These are phyloP conservation scores for Stemphylium vesicarium DNA, from an alignment of 2,329 filamentous ascomycete species.

Conservation along the genomic window DNA sequence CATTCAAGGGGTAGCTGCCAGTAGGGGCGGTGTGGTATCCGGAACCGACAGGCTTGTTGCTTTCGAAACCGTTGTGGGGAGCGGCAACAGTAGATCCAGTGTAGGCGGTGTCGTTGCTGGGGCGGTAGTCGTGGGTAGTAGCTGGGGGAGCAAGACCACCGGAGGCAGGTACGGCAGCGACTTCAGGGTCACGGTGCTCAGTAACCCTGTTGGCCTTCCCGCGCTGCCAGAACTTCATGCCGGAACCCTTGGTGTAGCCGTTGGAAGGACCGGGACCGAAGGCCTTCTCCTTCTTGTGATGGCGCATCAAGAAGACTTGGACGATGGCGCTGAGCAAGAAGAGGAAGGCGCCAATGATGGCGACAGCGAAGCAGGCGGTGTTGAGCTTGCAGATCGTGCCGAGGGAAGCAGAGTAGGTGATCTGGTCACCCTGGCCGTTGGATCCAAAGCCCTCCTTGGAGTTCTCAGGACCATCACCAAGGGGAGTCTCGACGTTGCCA, in stretches of 20 bases:
- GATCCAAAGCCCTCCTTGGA: constrained; percentile 59
- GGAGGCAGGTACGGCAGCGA: constrained; percentile 40
- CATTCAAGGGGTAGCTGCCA: constrained; percentile 30
- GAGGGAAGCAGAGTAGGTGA: constrained; percentile 55
- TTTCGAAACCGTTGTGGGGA: constrained; percentile 44
- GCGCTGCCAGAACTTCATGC: constrained; percentile 56
- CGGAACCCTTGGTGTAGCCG: constrained; percentile 70
- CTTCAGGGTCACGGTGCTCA: constrained; percentile 52
- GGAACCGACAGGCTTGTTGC: constrained; percentile 44
- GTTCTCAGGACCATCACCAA: constrained; percentile 68
- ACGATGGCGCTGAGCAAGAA: constrained; percentile 75
- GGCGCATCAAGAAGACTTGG: constrained; percentile 70
- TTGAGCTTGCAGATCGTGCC: constrained; percentile 76
- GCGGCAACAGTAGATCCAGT: constrained; percentile 55
- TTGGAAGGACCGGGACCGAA: constrained; percentile 70
- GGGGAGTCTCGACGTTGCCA: constrained; percentile 68
- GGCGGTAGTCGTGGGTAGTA: constrained; percentile 46
- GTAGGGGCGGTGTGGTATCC: constrained; percentile 55
- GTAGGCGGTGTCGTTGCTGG: constrained; percentile 58
- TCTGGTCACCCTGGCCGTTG: constrained; percentile 47
- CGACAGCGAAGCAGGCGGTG: constrained; percentile 76
- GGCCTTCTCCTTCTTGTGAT: constrained; percentile 76
- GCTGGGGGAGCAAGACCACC: constrained; percentile 24
- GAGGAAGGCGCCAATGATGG: constrained; percentile 77
- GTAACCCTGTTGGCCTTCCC: constrained; percentile 42